Evolutionary conservation across 1,284 basidiomycete genomes (phyloP).

Genomic region (Trichosporon inkin): DNA sequence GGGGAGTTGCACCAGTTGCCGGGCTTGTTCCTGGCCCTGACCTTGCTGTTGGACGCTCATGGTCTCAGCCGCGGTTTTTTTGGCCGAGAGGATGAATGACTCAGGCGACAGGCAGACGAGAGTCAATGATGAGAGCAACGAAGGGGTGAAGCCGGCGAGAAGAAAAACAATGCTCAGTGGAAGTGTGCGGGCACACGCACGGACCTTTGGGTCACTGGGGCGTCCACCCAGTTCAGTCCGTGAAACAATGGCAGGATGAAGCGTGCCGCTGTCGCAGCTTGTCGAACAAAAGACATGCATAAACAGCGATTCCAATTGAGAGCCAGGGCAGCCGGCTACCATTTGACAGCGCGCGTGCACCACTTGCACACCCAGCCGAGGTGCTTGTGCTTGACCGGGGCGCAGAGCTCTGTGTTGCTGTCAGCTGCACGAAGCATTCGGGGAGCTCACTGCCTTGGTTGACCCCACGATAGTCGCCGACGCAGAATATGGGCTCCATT

Average conservation of each 20-base stretch:
- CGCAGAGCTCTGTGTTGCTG: neutral
- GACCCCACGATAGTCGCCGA: neutral
- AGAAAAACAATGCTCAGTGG: no score
- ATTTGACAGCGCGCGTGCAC: neutral
- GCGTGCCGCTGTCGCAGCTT: neutral
- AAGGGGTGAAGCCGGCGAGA: no score
- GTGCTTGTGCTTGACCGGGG: neutral
- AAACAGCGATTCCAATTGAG: neutral
- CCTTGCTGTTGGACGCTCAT: neutral
- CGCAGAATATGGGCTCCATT: neutral
- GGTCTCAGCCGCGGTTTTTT: neutral
- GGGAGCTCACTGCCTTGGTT: neutral
- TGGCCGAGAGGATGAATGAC: neutral
- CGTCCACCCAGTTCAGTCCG: no score
- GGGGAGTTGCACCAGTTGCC: neutral
- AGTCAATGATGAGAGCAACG: no score
- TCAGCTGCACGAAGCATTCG: neutral
- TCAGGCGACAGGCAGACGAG: no score
- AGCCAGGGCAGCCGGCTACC: neutral
- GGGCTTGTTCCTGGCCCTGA: neutral
- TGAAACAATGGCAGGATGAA: no score
- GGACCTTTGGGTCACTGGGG: no score
- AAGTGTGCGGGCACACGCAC: no score
- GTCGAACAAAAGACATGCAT: neutral
- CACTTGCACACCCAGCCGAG: slow-evolving; percentile 2